A percentile compares a stretch with the other conserved stretches of the same genome.
phyloP scores from a whole-genome alignment of 768 basidiomycete species.

The Collybia nuda region DNA sequence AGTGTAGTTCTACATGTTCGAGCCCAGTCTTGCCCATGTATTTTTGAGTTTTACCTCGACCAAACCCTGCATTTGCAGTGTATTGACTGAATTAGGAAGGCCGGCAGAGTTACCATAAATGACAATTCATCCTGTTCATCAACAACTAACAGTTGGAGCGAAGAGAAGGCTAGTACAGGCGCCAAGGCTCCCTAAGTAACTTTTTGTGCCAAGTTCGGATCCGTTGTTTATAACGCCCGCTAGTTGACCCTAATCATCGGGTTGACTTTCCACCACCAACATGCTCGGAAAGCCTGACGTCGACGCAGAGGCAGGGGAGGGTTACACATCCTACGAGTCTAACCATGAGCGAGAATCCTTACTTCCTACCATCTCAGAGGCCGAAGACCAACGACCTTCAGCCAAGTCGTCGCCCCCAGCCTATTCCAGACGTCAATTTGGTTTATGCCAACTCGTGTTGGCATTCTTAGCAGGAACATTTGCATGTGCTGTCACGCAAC shows the following conservation, averaged over 20 bases:
- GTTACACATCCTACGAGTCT: slow-evolving; percentile 10
- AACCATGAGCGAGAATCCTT: slow-evolving; percentile 33
- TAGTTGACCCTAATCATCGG: too few species aligned
- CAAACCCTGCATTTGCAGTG: too few species aligned
- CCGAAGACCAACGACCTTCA: slow-evolving; percentile 1
- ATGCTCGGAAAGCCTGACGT: slow-evolving; percentile 18
- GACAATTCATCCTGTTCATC: too few species aligned
- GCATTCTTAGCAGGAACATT: slow-evolving; percentile 57
- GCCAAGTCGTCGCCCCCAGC: slow-evolving; percentile 10
- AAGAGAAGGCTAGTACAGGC: too few species aligned
- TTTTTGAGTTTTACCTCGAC: too few species aligned
- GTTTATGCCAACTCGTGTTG: slow-evolving; percentile 34
- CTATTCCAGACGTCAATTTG: slow-evolving; percentile 27
- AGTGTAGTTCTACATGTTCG: too few species aligned
- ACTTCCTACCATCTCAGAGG: slow-evolving; percentile 22
- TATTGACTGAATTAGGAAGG: too few species aligned
- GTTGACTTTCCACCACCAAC: slow-evolving; percentile 3
- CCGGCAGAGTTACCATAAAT: not conserved
- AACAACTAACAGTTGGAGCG: too few species aligned
- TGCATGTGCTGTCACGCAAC: slow-evolving; percentile 50
- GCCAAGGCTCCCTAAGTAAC: too few species aligned
- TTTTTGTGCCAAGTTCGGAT: too few species aligned
- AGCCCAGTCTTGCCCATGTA: too few species aligned
- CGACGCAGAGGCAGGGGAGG: slow-evolving; percentile 17
- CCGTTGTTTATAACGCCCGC: too few species aligned